Base-by-base conservation (phyloP, 73 alveolate genomes). In the Tetrahymena elliotti region DNA sequence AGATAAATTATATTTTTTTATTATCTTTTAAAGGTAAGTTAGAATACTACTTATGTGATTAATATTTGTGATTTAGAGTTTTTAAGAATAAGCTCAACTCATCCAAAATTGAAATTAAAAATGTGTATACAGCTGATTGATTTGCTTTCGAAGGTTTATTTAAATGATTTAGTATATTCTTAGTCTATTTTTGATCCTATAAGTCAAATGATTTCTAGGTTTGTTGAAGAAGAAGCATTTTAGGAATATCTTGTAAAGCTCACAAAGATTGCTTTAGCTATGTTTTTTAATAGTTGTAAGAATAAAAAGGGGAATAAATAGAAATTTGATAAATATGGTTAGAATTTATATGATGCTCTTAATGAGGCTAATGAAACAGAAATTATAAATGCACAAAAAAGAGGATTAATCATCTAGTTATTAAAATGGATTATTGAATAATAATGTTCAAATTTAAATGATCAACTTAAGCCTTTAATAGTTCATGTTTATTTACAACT, bases 61-160 rank as follows among this genome's bases (percentile, higher is more conserved):
- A 98, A 98, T 94, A 94, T 98, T 83, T 97, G 97, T 94, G 99
- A 98, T 95, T 94, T 98, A 93, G 96, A 96, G 22, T 96, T 98
- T 83, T 97, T 98, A 95, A 95, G 97, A 20, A 95, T 96, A 33
- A 97, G 98, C 8, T 98, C 98, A 20, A 93, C 97, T 38, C 99
- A 98, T 96, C 99, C 99, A 40, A 96, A 98, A 94, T 95, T 96
- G 96, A 97, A 95, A 94, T 96, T 98, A 8, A 96, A 96, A 93
- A 97, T 97, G 53, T 98, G 99, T 0, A 96, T 98, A 88, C 52
- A 97, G 68, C 96, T 98, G 83, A 95, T 98, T 35, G 99, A 98
- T 97, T 82, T 98, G 24, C 93, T 98, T 39, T 98, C 98, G 10
- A 97, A 98, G 95, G 94, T 97, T 3, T 97, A 97, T 92, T 95